Base-by-base conservation (phyloP, 2,329 filamentous ascomycete species). In the Aplosporella prunicola region DNA sequence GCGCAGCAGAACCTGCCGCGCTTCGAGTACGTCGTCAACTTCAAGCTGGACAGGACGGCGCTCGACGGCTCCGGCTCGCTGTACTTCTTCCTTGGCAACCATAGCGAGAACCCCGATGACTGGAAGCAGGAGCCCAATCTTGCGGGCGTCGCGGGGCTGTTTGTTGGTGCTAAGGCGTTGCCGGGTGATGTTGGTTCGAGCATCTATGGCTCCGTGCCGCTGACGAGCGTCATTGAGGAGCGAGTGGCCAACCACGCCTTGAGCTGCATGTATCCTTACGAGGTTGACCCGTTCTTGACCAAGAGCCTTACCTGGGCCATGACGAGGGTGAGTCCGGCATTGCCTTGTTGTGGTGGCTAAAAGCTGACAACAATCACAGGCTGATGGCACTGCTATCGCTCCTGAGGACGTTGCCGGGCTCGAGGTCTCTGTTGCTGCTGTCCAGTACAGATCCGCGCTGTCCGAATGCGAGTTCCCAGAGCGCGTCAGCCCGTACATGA, bases 1-100 rank as follows among this genome's bases (percentile, higher is more conserved):
- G 35, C 52, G 3, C 54, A 70, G 20, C 52, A 54, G 34, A 55
- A 70, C 23, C 51, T 54, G 39, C 17, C 35, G 40, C 24, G 66
- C 64, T 5, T 71, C 41, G 30, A 88, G 48, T 89, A 82, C 74
- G 67, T 78, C 16, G 76, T 74, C 46, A 83, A 82, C 48, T 68
- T 88, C 29, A 63, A 66, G 11, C 73, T 78, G 15, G 64, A 68
- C 37, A 79, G 76, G 43, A 70, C 74, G 40, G 74, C 74, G 2
- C 56, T 82, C 7, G 64, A 70, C 9, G 72, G 69, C 1, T 74
- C 78, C 0, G 84, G 80, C 49, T 68, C 66, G 37, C 63, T 89
- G 14, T 74, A 80, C 51, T 63, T 88, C 41, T 88, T 87, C 58
- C 52, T 86, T 2, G 82, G 78, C 0, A 53, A 66, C 2, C 61